A percentile compares a stretch with the other conserved stretches of the same genome.
Conservation (phyloP, 768 basidiomycete genomes). For the Hericium alpestre region DNA sequence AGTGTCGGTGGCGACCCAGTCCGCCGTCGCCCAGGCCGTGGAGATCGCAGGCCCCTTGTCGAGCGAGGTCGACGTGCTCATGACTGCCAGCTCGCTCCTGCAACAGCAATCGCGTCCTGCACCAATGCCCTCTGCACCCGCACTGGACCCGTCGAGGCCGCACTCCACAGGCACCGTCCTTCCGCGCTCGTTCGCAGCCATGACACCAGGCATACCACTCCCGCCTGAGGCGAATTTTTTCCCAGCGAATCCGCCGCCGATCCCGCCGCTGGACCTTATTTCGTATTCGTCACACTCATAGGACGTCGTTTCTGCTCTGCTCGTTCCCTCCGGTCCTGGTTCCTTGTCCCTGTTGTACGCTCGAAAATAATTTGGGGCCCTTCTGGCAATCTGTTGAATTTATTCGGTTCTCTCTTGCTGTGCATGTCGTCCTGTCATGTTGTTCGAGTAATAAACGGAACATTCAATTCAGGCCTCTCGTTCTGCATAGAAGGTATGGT, state of each 20-base stretch:
- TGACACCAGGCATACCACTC: constrained; percentile 1
- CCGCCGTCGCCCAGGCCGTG: constrained; percentile 76
- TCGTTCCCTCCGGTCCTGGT: neutral
- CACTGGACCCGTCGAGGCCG: constrained; percentile 22
- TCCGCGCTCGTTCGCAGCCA: constrained; percentile 16
- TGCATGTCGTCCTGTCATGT: constrained; percentile 6
- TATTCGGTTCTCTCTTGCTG: neutral
- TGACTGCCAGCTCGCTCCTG: constrained; percentile 50
- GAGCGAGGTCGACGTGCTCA: constrained; percentile 73
- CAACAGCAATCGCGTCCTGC: constrained; percentile 30
- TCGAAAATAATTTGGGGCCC: neutral
- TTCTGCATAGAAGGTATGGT: neutral
- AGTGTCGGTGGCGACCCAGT: constrained; percentile 53
- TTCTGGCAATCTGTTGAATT: neutral
- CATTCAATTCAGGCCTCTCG: too few species aligned
- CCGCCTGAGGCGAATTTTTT: constrained; percentile 9
- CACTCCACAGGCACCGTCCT: constrained; percentile 25
- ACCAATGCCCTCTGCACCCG: constrained; percentile 19
- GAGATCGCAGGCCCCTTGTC: constrained; percentile 62
- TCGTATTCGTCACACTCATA: constrained; percentile 11
- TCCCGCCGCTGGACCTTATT: constrained; percentile 5
- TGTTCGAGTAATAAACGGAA: constrained; percentile 2
- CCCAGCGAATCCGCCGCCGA: neutral
- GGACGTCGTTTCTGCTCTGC: neutral
- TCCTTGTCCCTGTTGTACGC: constrained; percentile 1